Percentiles rank a stretch among this genome's conserved stretches.
These are phyloP conservation scores for Ogataea ramenticola DNA, from an alignment of 805 yeast genomes.

Conservation along the genomic window DNA sequence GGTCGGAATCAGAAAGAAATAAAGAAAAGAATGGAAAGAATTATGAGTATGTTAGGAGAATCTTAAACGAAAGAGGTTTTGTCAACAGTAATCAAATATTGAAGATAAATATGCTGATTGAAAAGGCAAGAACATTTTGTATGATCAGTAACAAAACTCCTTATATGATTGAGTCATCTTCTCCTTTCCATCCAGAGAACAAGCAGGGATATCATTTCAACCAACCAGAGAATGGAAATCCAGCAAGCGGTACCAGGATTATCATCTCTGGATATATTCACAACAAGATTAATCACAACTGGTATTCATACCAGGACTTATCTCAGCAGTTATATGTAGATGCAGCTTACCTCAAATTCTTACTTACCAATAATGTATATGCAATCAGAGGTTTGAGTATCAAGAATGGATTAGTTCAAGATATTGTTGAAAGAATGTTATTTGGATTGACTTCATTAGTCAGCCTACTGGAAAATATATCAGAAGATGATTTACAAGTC, in stretches of 20 bases:
- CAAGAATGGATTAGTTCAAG: slow-evolving; percentile 19
- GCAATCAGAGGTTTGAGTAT: slow-evolving; percentile 18
- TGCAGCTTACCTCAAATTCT: slow-evolving; percentile 30
- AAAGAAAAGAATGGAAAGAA: neutral
- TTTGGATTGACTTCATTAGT: slow-evolving; percentile 19
- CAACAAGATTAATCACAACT: slow-evolving; percentile 19
- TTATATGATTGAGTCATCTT: slow-evolving; percentile 19
- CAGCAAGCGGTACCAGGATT: neutral
- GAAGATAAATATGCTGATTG: slow-evolving; percentile 16
- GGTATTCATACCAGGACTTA: slow-evolving; percentile 30
- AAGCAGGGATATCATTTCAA: slow-evolving; percentile 18
- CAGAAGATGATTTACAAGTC: slow-evolving; percentile 9
- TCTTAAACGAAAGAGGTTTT: slow-evolving; percentile 16
- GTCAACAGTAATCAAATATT: slow-evolving; percentile 13
- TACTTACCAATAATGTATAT: slow-evolving; percentile 23
- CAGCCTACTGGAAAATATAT: slow-evolving; percentile 11
- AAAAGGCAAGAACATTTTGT: slow-evolving; percentile 21
- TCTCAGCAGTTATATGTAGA: slow-evolving; percentile 31
- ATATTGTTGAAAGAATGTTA: slow-evolving; percentile 25
- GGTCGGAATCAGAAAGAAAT: neutral
- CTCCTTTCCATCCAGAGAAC: slow-evolving; percentile 24
- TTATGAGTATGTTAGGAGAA: slow-evolving; percentile 7
- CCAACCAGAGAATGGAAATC: slow-evolving; percentile 7
- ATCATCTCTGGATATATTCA: slow-evolving; percentile 18
- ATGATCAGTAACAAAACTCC: slow-evolving; percentile 24